Conservation (phyloP, 805 yeast species). For the Yarrowia keelungensis region DNA sequence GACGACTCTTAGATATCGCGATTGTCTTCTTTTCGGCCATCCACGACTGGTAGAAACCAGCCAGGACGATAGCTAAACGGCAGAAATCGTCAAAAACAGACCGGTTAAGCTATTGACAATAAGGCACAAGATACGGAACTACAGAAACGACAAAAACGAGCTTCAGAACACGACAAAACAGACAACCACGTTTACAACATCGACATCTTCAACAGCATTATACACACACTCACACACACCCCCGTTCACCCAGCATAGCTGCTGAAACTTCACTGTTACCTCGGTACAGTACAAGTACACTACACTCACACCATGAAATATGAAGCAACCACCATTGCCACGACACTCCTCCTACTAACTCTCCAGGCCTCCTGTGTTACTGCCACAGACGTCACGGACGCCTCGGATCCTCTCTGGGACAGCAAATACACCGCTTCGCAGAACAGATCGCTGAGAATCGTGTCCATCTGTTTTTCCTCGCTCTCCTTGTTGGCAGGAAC, state of each 20-base stretch:
- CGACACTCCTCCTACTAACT: constrained; percentile 4
- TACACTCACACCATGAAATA: constrained; percentile 24
- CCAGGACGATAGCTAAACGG: too few relatives aligned
- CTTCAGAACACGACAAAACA: too few relatives aligned
- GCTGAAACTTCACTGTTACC: too few relatives aligned
- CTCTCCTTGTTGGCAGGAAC: constrained; percentile 21
- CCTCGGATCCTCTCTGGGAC: constrained; percentile 15
- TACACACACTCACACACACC: too few relatives aligned
- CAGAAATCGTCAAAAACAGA: too few relatives aligned
- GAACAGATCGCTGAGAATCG: constrained; percentile 21
- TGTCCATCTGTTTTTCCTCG: constrained; percentile 15
- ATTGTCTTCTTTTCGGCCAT: background rate
- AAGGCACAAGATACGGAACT: too few relatives aligned
- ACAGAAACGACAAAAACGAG: background rate
- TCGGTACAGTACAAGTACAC: background rate
- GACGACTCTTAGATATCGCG: background rate
- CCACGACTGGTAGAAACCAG: too few relatives aligned
- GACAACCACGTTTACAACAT: background rate
- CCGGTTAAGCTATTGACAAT: too few relatives aligned
- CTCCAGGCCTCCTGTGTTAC: constrained; percentile 9
- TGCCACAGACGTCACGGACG: constrained; percentile 9
- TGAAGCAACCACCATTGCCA: constrained; percentile 18
- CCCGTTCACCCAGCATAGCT: too few relatives aligned
- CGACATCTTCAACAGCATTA: background rate
- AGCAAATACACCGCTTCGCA: constrained; percentile 25